Evolutionary conservation across 805 yeast species (phyloP), one percentile per base, ranked within the genome.

Genomic region (Spathaspora hagerdaliae): DNA sequence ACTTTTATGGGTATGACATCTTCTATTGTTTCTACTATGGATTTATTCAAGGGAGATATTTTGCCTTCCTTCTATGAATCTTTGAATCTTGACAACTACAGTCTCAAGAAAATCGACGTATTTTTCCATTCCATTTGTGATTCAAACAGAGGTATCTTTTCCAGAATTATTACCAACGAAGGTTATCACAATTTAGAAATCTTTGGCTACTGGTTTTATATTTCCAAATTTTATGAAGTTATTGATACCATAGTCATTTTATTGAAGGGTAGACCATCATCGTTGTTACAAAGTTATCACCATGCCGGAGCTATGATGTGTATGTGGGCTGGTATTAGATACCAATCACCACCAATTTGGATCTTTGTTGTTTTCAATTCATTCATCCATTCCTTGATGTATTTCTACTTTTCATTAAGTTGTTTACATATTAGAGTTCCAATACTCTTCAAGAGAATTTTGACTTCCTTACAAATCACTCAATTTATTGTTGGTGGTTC

Each of bases 221-320:
- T 84, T 38, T 79, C 86, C 51, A 84, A 84, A 63, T 84, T 79
- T 55, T 84, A 84, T 57, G 90, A 84, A 63, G 83, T 84, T 37
- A 53, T 84, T 13, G 90, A 84, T 62, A 84, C 90, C 5, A 61
- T 77, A 32, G 79, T 84, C 52, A 84, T 84, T 46, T 67, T 84
- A 44, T 67, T 82, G 47, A 84, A 84, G 62, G 90, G 90, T 37
- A 73, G 75, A 59, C 84, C 81, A 12, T 78, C 85, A 11, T 78
- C 84, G 6, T 65, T 84, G 46, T 69, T 84, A 56, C 90, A 84
- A 63, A 79, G 85, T 46, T 84, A 84, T 64, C 90, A 84, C 60
- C 90, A 84, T 61, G 78, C 89, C 5, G 90, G 90, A 26, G 90
- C 90, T 41, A 84, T 84, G 81, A 67, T 84, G 64, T 82, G 87